These are phyloP conservation scores for Euphrasia confusa DNA, from an alignment of 257 asterid species.

Conservation along the genomic window DNA sequence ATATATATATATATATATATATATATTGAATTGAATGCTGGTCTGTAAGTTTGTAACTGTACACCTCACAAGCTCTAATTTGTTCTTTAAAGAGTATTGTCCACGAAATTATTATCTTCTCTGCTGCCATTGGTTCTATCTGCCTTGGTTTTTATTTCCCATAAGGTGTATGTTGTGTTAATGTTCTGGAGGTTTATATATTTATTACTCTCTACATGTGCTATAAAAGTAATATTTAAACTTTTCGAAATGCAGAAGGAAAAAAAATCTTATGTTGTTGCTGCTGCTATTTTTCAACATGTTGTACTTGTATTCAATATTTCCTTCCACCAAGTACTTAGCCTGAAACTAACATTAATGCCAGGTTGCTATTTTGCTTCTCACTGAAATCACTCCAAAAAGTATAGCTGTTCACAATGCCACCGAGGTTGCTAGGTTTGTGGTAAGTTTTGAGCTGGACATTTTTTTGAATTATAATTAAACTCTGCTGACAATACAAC, in stretches of 20 bases:
- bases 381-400: conserved; percentile 98
- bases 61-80: not conserved
- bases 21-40: not conserved
- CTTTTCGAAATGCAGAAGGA: not conserved
- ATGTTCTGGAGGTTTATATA: conserved; percentile 1
- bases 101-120: not conserved
- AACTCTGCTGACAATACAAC: conserved; percentile 12
- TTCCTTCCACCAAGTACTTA: conserved; percentile 15
- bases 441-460: conserved; percentile 62
- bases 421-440: conserved; percentile 89
- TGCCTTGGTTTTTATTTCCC: not conserved
- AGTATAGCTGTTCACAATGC: conserved; percentile 99
- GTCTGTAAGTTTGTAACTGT: conserved; percentile 1
- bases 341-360: conserved; percentile 23
- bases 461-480: conserved; percentile 17
- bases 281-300: not conserved
- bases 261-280: not conserved
- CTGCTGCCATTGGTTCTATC: conserved; percentile 7
- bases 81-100: conserved; percentile 7
- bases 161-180: conserved; percentile 6
- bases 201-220: not conserved
- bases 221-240: not conserved
- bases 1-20: no score
- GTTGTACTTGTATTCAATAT: not conserved
- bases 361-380: conserved; percentile 92